A percentile compares a stretch with the other conserved stretches of the same genome.
Conservation (phyloP, 1,284 basidiomycete genomes). For the Ustilago cynodontis region DNA sequence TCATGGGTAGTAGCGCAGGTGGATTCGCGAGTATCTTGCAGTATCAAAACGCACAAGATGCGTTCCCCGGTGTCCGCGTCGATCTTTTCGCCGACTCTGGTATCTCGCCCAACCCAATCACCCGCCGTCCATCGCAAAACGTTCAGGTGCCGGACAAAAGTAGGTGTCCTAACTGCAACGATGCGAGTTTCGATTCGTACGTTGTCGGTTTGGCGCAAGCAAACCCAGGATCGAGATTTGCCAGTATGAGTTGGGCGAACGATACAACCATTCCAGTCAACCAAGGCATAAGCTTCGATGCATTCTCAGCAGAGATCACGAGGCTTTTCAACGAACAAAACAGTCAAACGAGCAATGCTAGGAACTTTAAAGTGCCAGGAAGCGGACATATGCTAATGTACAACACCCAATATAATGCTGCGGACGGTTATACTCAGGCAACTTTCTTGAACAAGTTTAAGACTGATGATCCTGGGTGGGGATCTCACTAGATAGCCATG, state of each 20-base stretch:
- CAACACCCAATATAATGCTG: slow-evolving; percentile 25
- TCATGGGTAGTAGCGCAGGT: slow-evolving; percentile 25
- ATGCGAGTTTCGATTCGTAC: slow-evolving; percentile 34
- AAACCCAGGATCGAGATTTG: slow-evolving; percentile 28
- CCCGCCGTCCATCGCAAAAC: slow-evolving; percentile 22
- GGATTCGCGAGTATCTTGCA: slow-evolving; percentile 33
- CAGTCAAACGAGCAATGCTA: slow-evolving; percentile 22
- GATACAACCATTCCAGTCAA: slow-evolving; percentile 34
- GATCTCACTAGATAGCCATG: slow-evolving; percentile 18
- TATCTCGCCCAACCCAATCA: slow-evolving; percentile 25
- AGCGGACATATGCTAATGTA: slow-evolving; percentile 24
- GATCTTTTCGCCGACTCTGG: slow-evolving; percentile 35
- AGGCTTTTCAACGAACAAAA: slow-evolving; percentile 24
- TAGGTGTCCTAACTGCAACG: slow-evolving; percentile 34
- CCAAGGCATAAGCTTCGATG: slow-evolving; percentile 21
- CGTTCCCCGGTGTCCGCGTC: slow-evolving; percentile 17
- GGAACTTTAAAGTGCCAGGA: slow-evolving; percentile 26
- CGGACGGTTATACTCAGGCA: slow-evolving; percentile 25
- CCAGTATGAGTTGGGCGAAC: slow-evolving; percentile 30
- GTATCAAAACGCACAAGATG: slow-evolving; percentile 31
- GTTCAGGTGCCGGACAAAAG: slow-evolving; percentile 24
- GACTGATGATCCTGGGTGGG: slow-evolving; percentile 30
- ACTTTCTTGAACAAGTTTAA: slow-evolving; percentile 42
- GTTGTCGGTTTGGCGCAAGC: slow-evolving; percentile 37
- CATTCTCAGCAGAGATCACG: slow-evolving; percentile 14